Percentiles rank a stretch among this genome's conserved stretches.
These are phyloP conservation scores for Oryza officinalis DNA, from an alignment of 176 grass and related monocot genomes.

Conservation along the genomic window DNA sequence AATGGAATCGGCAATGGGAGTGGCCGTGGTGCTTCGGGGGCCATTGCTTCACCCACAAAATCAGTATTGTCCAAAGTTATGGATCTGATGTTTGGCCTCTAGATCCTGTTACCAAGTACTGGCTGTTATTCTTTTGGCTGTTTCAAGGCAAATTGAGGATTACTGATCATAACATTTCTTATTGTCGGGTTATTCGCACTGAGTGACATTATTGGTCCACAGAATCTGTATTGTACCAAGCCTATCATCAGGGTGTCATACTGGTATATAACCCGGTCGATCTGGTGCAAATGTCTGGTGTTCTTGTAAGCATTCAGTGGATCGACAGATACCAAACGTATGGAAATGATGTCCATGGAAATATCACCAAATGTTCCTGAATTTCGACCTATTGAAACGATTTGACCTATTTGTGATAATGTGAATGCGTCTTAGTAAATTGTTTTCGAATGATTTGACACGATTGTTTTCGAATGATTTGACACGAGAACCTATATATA, in stretches of 20 bases:
- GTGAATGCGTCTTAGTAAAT: background rate
- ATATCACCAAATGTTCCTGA: background rate
- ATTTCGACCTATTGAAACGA: background rate
- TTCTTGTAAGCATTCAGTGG: background rate
- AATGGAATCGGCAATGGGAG: slow-evolving; percentile 43
- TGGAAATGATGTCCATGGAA: background rate
- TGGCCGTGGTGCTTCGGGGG: slow-evolving; percentile 33
- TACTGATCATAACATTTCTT: background rate
- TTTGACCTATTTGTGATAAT: background rate
- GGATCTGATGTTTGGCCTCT: slow-evolving; percentile 93
- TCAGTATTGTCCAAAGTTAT: slow-evolving; percentile 75
- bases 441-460: background rate
- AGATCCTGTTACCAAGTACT: background rate
- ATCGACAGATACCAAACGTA: background rate
- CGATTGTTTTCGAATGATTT: background rate
- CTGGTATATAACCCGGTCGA: background rate
- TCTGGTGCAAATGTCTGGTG: background rate
- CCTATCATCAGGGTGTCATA: background rate
- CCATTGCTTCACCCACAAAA: slow-evolving; percentile 84
- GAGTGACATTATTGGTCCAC: background rate
- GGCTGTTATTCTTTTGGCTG: background rate
- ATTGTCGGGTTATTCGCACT: background rate
- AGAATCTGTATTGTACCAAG: background rate
- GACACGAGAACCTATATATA: background rate
- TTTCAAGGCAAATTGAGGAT: background rate